Percentiles rank a stretch among this genome's conserved stretches.
Evolutionary conservation across 768 basidiomycete genomes (phyloP).

Genomic region (Pleurotus giganteus): DNA sequence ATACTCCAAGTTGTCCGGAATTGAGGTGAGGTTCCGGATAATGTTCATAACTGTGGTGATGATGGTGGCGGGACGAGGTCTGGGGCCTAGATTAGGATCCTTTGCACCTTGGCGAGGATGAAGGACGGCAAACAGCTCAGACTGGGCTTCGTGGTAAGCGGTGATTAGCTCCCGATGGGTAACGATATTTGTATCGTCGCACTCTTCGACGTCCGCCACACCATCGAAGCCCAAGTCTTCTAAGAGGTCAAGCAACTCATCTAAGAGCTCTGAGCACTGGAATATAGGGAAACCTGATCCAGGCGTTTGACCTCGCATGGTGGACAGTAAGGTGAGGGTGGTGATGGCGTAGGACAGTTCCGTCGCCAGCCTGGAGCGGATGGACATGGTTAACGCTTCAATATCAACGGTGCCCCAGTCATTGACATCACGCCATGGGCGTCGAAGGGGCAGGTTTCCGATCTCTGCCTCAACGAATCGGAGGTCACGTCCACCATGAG

Average conservation of each 20-base stretch:
- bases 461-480: slow-evolving; percentile 63
- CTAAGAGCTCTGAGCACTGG: slow-evolving; percentile 77
- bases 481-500: slow-evolving; percentile 80
- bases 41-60: slow-evolving; percentile 74
- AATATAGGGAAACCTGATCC: slow-evolving; percentile 71
- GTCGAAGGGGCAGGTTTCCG: slow-evolving; percentile 43
- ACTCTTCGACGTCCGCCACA: slow-evolving; percentile 30
- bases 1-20: slow-evolving; percentile 66
- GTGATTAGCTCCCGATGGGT: slow-evolving; percentile 69
- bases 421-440: slow-evolving; percentile 67
- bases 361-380: slow-evolving; percentile 79
- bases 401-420: slow-evolving; percentile 91
- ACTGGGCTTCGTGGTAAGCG: slow-evolving; percentile 54
- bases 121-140: slow-evolving; percentile 58
- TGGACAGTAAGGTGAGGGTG: slow-evolving; percentile 78
- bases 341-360: slow-evolving; percentile 92
- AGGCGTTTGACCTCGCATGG: slow-evolving; percentile 66
- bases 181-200: slow-evolving; percentile 36
- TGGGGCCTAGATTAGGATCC: slow-evolving; percentile 50
- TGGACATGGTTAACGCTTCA: slow-evolving; percentile 89
- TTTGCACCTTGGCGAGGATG: slow-evolving; percentile 46
- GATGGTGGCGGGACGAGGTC: slow-evolving; percentile 66
- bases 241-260: slow-evolving; percentile 83
- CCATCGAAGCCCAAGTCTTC: slow-evolving; percentile 76
- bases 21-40: slow-evolving; percentile 81